Evolutionary conservation across 225 moss, liverwort and hornwort species (phyloP), one percentile per base, ranked within the genome.

Genomic region (Straminergon stramineum): DNA sequence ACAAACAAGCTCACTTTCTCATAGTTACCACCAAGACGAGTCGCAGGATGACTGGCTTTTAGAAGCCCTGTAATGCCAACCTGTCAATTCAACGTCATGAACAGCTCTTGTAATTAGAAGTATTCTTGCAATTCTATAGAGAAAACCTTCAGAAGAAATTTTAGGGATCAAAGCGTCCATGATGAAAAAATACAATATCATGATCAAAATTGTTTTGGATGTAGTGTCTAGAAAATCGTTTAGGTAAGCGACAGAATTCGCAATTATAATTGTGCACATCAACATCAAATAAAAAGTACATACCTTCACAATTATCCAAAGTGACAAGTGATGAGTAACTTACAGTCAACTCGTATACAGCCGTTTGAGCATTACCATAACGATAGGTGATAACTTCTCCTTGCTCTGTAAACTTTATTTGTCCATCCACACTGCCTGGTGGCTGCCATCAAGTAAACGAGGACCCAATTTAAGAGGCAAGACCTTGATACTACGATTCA

Each of bases 381-480:
- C 99, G 97, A 87, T 99, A 99, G 23, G 99, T 96, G 77, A 99
- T 99, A 55, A 99, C 99, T 92, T 99, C 99, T 67, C 99, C 99
- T 93, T 99, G 99, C 92, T 99, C 97, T 71, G 97, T 99, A 79
- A 99, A 99, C 90, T 99, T 99, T 67, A 97, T 99, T 82, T 96
- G 86, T 48, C 99, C 97, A 91, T 99, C 90, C 69, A 99, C 96
- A 80, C 99, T 99, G 60, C 99, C 97, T 70, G 99, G 95, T 69
- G 98, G 98, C 98, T 99, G 95, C 79, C 84, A 93, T 69, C 75
- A 91, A 76, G 66, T 73, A 70, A 86, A 85, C 78, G 56, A 89
- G 55, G 65, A 77, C 77, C 71, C 58, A 79, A 83, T 61, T 82
- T n/a, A 64, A 87, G 34, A 13, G 68, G 92, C 55, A 84, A 65